Conservation (phyloP, 169 alveolate species). For the Amoebophrya sp. region DNA sequence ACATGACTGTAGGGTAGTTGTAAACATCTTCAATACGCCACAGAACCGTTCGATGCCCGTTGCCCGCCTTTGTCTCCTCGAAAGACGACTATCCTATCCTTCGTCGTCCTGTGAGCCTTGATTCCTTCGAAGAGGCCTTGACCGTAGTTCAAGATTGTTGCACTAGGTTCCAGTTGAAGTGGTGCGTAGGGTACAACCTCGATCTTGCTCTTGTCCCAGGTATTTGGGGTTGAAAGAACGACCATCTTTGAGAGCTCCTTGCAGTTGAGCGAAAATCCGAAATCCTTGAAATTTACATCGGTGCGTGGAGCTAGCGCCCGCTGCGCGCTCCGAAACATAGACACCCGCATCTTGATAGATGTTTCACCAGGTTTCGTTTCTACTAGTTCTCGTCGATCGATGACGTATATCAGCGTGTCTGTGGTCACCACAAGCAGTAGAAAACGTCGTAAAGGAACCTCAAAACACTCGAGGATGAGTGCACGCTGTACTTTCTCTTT, state of each 20-base stretch:
- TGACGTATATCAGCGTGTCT: too few species aligned
- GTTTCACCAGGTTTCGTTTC: too few species aligned
- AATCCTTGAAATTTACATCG: too few species aligned
- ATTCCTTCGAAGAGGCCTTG: conserved; percentile 23
- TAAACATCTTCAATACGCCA: not conserved
- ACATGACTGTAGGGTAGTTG: too few species aligned
- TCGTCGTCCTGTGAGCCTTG: not conserved
- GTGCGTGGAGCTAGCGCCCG: too few species aligned
- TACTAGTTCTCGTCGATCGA: too few species aligned
- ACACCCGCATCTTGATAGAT: too few species aligned
- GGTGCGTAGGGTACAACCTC: conserved; percentile 27
- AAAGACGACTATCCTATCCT: not conserved
- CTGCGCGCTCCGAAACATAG: too few species aligned
- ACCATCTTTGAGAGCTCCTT: not conserved
- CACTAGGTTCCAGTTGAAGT: not conserved
- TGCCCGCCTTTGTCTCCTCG: not conserved
- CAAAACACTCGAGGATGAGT: too few species aligned
- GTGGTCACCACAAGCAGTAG: too few species aligned
- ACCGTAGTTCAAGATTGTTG: conserved; percentile 7
- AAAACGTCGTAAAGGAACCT: too few species aligned
- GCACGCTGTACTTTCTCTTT: too few species aligned
- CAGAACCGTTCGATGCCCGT: not conserved
- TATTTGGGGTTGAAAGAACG: not conserved
- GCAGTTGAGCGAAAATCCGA: not conserved
- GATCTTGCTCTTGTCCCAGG: not conserved